phyloP scores from a whole-genome alignment of 768 basidiomycete species.

The Lanmaoa pseudosensibilis region DNA sequence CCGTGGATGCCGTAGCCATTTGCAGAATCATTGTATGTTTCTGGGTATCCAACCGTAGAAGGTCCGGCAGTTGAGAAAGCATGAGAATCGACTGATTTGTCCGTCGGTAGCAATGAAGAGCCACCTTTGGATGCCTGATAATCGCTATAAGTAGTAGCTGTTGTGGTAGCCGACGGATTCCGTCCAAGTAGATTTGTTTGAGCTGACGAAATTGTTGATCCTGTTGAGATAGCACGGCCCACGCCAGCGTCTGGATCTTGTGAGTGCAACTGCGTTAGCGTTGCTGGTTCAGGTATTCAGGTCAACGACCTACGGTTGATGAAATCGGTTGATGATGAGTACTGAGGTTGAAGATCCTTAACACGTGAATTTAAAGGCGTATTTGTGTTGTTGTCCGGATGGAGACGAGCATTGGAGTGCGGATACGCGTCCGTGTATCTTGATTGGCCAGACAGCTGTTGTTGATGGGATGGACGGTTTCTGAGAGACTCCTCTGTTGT shows the following conservation, averaged over 20 bases:
- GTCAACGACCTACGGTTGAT: slow-evolving; percentile 23
- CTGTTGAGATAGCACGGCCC: slow-evolving; percentile 30
- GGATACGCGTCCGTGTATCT: slow-evolving; percentile 20
- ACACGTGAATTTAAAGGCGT: slow-evolving; percentile 15
- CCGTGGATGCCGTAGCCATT: slow-evolving; percentile 20
- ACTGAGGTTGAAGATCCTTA: slow-evolving; percentile 21
- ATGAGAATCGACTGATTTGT: slow-evolving; percentile 19
- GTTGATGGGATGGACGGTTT: slow-evolving; percentile 22
- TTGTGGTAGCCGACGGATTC: slow-evolving; percentile 27
- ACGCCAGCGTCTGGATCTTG: slow-evolving; percentile 21
- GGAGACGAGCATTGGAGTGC: slow-evolving; percentile 11
- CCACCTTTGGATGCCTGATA: slow-evolving; percentile 17
- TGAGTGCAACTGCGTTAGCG: slow-evolving; percentile 4
- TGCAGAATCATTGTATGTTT: slow-evolving; percentile 16
- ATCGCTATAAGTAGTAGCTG: slow-evolving; percentile 24
- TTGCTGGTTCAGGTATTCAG: background rate
- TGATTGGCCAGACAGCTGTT: slow-evolving; percentile 19
- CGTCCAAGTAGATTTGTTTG: slow-evolving; percentile 26
- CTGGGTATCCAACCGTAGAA: slow-evolving; percentile 22
- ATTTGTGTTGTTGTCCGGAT: slow-evolving; percentile 13
- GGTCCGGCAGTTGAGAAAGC: slow-evolving; percentile 22
- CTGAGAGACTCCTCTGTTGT: slow-evolving; percentile 16
- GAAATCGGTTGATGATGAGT: slow-evolving; percentile 22
- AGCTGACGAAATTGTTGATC: slow-evolving; percentile 30
- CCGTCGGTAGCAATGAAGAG: slow-evolving; percentile 14